A percentile compares a stretch with the other conserved stretches of the same genome.
phyloP scores from a whole-genome alignment of 2,329 filamentous ascomycete genomes.

The Elsinoe ampelina region DNA sequence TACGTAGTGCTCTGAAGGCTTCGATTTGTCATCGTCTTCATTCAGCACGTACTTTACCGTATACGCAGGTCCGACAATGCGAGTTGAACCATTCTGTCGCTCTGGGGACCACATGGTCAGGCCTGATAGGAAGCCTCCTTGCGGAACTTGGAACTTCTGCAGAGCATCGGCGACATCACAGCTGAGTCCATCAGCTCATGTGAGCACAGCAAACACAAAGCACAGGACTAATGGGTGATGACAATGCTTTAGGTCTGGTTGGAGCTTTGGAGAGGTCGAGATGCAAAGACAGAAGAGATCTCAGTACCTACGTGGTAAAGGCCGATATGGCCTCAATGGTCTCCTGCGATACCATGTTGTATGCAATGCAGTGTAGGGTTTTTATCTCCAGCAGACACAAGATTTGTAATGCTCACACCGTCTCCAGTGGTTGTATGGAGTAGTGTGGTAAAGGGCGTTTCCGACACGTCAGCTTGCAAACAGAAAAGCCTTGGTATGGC shows the following conservation, averaged over 20 bases:
- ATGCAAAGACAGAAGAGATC: too few relatives aligned
- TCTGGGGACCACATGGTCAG: constrained; percentile 47
- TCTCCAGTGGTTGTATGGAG: too few relatives aligned
- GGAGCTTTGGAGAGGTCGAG: too few relatives aligned
- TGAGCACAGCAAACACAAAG: too few relatives aligned
- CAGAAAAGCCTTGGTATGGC: too few relatives aligned
- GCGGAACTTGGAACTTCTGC: constrained; percentile 35
- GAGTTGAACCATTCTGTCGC: constrained; percentile 42
- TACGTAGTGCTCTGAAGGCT: constrained; percentile 41
- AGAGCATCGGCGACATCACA: constrained; percentile 46
- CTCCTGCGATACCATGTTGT: background rate
- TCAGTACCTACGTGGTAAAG: constrained; percentile 21
- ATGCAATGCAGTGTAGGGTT: too few relatives aligned
- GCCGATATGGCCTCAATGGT: constrained; percentile 20
- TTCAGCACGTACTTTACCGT: constrained; percentile 45
- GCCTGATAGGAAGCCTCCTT: constrained; percentile 47
- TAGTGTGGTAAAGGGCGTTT: too few relatives aligned
- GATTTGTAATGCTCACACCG: too few relatives aligned
- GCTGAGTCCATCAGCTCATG: constrained; percentile 23
- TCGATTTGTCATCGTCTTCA: constrained; percentile 37
- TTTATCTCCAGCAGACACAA: too few relatives aligned
- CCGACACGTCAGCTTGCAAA: too few relatives aligned
- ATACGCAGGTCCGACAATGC: constrained; percentile 47
- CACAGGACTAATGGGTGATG: too few relatives aligned
- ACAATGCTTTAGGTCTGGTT: too few relatives aligned